Evolutionary conservation across 2,329 filamentous ascomycete species (phyloP).

Genomic region (Chaetothyriales sp.): DNA sequence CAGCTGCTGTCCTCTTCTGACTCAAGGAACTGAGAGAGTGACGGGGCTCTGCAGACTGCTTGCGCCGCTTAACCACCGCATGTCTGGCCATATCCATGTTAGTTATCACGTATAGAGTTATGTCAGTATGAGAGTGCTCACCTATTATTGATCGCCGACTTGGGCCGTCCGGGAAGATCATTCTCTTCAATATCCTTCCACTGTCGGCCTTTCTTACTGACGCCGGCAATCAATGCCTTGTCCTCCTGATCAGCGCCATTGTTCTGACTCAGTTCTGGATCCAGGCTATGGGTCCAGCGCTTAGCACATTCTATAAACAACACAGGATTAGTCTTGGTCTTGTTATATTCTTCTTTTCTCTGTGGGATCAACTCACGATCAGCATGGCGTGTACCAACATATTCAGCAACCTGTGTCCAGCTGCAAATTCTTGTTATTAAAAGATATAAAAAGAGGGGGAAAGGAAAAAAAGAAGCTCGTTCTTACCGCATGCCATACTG

Average conservation of each 20-base stretch:
- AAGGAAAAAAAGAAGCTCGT: background rate
- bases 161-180: conserved; percentile 24
- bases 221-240: conserved; percentile 21
- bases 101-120: too few species aligned
- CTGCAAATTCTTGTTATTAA: conserved; percentile 16
- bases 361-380: conserved; percentile 27
- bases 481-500: conserved; percentile 24
- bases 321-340: too few species aligned
- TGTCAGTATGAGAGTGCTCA: conserved; percentile 4
- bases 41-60: too few species aligned
- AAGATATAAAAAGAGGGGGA: background rate
- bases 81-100: too few species aligned
- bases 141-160: conserved; percentile 27
- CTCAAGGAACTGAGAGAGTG: too few species aligned
- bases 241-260: conserved; percentile 26
- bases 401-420: conserved; percentile 29
- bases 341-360: background rate
- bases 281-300: conserved; percentile 31
- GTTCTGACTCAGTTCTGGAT: conserved; percentile 27
- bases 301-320: conserved; percentile 30
- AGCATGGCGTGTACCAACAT: conserved; percentile 25
- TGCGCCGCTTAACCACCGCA: too few species aligned
- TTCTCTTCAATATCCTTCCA: conserved; percentile 25
- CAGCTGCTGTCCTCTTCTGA: too few species aligned
- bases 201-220: conserved; percentile 21